A percentile compares a stretch with the other conserved stretches of the same genome.
Conservation (phyloP, 345 rosid species). For the Ceriops tagal region DNA sequence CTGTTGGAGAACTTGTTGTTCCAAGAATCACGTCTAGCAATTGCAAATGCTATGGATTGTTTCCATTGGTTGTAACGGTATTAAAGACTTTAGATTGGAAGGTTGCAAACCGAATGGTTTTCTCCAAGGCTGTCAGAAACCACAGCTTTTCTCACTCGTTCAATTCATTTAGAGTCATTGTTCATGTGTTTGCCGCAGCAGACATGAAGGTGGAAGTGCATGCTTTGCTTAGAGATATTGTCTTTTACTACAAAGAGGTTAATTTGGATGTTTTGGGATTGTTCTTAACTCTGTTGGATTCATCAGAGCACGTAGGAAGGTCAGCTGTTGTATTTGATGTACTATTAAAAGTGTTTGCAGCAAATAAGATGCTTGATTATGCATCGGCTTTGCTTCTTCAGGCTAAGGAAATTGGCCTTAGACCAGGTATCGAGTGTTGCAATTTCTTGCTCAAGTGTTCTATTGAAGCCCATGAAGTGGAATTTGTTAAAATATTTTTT, state of each 20-base stretch:
- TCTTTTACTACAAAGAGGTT: conserved; percentile 25
- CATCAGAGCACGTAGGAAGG: conserved; percentile 17
- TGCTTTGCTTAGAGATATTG: conserved; percentile 38
- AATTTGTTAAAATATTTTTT: conserved; percentile 26
- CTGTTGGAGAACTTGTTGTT: conserved; percentile 9
- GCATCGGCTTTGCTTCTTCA: conserved; percentile 32
- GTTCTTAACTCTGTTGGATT: conserved; percentile 33
- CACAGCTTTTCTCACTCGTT: conserved; percentile 34
- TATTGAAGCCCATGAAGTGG: conserved; percentile 32
- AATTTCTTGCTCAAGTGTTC: conserved; percentile 61
- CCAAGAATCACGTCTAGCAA: background rate
- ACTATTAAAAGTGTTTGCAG: conserved; percentile 50
- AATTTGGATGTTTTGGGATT: conserved; percentile 34
- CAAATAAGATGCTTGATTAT: conserved; percentile 41
- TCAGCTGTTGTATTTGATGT: conserved; percentile 26
- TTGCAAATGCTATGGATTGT: conserved; percentile 14
- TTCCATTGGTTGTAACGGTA: conserved; percentile 30
- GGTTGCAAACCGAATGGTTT: conserved; percentile 22
- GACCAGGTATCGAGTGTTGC: conserved; percentile 35
- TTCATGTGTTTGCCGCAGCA: conserved; percentile 34
- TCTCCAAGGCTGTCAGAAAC: conserved; percentile 22
- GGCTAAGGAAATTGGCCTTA: conserved; percentile 30
- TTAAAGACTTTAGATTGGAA: conserved; percentile 51
- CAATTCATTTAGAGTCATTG: conserved; percentile 26
- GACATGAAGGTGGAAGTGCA: conserved; percentile 38